phyloP scores from a whole-genome alignment of 164 flowering plant species.

The Dillenia suffruticosa region DNA sequence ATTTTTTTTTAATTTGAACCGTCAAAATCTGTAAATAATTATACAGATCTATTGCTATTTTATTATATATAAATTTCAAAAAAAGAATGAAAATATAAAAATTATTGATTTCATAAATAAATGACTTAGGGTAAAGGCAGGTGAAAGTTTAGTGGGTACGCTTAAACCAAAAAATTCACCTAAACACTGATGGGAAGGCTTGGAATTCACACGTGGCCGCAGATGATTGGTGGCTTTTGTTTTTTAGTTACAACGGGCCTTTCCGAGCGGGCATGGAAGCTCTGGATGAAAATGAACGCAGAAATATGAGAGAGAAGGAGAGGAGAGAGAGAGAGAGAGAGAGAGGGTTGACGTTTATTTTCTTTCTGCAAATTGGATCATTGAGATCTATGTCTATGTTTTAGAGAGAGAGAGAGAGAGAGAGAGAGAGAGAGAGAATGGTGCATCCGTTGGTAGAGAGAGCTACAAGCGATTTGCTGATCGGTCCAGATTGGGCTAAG shows the following conservation, averaged over 20 bases:
- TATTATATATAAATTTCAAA: too few species aligned
- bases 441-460: conserved; percentile 20
- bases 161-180: too few species aligned
- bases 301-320: conserved; percentile 3
- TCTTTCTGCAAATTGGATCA: background rate
- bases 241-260: conserved; percentile 9
- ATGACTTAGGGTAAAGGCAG: too few species aligned
- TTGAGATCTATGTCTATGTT: background rate
- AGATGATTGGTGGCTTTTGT: background rate
- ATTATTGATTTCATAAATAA: too few species aligned
- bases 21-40: too few species aligned
- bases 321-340: background rate
- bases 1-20: too few species aligned
- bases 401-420: too few species aligned
- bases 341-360: background rate
- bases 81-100: too few species aligned
- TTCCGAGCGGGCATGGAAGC: background rate
- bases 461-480: conserved; percentile 16
- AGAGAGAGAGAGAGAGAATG: conserved; percentile 3
- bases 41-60: too few species aligned
- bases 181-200: too few species aligned
- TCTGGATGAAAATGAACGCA: conserved; percentile 2
- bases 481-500: conserved; percentile 24
- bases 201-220: conserved; percentile 7
- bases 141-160: too few species aligned